Evolutionary conservation across 2,329 filamentous ascomycete species (phyloP), one percentile per base, ranked within the genome.

Genomic region (Aspergillus felis): DNA sequence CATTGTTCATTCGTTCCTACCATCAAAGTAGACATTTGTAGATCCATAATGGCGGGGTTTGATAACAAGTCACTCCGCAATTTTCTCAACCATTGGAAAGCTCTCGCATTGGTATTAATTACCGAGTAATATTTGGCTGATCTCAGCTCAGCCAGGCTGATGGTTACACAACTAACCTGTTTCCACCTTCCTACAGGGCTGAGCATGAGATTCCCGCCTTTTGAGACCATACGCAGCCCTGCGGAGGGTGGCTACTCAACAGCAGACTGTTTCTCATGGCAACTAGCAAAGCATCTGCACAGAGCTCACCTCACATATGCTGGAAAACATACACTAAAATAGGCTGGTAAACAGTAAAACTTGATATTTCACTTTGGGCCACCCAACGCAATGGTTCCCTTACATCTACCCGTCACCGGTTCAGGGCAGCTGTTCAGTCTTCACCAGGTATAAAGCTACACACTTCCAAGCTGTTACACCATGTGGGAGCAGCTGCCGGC

Each of bases 401-500:
- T 24, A 51, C 57, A 42, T 44, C 51, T 22, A 42, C 51, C 46
- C 35, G 46, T 54, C 54, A 56, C 35, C 44, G n/a, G 51, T 24
- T 46, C 51, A 14, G 24, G 52, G 47, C 53, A 50, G 24, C 38
- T 47, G 52, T 46, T 50, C 49, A 50, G 4, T 17, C 42, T 24
- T 47, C 24, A 12, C 5, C 6, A 47, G 20, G 14, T 14, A 10
- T 46, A 46, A 10, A 20, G 8, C 42, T 14, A 47, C 10, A 47
- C 10, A 6, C 24, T 25, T 22, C 41, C 22, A 25, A 25, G 5
- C 12, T 5, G 44, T 47, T 51, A 42, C 54, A 56, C 57, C 38
- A 51, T 32, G 35, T 6, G 41, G 22, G 49, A 52, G 50, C 50
- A 53, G 57, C 47, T 56, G 57, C 25, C 41, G 29, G 35, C 53